Evolutionary conservation across 495 filamentous ascomycete genomes (phyloP), one percentile per base, ranked within the genome.

Genomic region (Talaromyces stipitatus): DNA sequence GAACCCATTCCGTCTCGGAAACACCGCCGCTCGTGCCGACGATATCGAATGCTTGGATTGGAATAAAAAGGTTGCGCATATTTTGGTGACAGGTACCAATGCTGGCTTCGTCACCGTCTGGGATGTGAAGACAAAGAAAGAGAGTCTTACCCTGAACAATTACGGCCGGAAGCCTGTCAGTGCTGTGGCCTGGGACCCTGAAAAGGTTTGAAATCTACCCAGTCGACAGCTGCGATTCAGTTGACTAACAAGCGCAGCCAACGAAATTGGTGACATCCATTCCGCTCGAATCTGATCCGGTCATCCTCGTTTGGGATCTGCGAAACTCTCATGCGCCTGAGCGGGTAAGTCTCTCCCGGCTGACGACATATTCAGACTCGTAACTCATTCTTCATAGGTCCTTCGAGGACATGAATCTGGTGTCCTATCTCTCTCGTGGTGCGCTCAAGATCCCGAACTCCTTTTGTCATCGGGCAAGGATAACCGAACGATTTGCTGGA

Each of bases 21-120:
- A 86, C 56, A 81, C 89, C 45, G 89, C 90, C 12, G 91, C 91
- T 61, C 85, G 88, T 61, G 86, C 91, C 7, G 92, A 97, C 66
- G 95, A 97, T 63, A 87, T 97, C 60, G 91, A 97, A 60, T 91
- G 90, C 58, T 75, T 97, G 64, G 92, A 96, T 61, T 99, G 94
- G 94, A 99, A 99, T 74, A 91, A 91, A 64, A 97, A 96, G 76
- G 92, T 97, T 36, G 79, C 92, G 20, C 92, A 99, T 70, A 99
- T 99, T 64, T 72, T 97, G 58, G 95, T 91, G 26, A 96, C 94
- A 11, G 94, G 94, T 60, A 91, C 92, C 66, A 91, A 84, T 61
- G 94, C 91, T 18, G 94, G 94, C 10, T 96, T 96, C 64, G 91
- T 97, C 26, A 97, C 94, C 10, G 92, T 99, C 2, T 99, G 94